Percentiles rank a stretch among this genome's conserved stretches.
phyloP scores from a whole-genome alignment of 1,284 basidiomycete genomes.

The Meripilus lineatus region DNA sequence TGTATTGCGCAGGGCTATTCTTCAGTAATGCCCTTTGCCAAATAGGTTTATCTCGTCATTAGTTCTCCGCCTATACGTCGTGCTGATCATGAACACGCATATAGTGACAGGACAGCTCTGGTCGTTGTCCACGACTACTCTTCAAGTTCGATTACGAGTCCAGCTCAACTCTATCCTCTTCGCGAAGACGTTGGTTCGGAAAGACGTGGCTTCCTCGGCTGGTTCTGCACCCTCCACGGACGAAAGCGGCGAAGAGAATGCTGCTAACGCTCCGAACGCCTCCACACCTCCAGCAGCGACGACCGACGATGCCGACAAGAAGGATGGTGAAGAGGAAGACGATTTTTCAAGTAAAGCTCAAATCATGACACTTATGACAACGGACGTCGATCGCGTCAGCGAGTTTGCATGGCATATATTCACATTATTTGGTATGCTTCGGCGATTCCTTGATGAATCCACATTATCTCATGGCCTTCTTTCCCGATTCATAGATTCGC shows the following conservation, averaged over 20 bases:
- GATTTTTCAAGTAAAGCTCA: slow-evolving; percentile 88
- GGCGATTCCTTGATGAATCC: too few relatives aligned
- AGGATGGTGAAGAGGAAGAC: slow-evolving; percentile 53
- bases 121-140: slow-evolving; percentile 66
- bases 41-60: slow-evolving; percentile 48
- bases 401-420: slow-evolving; percentile 83
- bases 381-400: slow-evolving; percentile 86
- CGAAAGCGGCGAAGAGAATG: slow-evolving; percentile 20
- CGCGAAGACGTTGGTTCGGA: slow-evolving; percentile 84
- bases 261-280: slow-evolving; percentile 9
- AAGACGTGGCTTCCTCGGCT: slow-evolving; percentile 73
- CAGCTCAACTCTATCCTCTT: slow-evolving; percentile 87
- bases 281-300: not conserved
- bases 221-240: slow-evolving; percentile 23
- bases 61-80: slow-evolving; percentile 5
- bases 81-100: not conserved
- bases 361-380: slow-evolving; percentile 85
- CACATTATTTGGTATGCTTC: slow-evolving; percentile 48
- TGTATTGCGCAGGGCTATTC: slow-evolving; percentile 69
- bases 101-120: slow-evolving; percentile 52
- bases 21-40: slow-evolving; percentile 56
- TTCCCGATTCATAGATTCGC: too few relatives aligned
- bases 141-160: slow-evolving; percentile 70
- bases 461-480: not conserved
- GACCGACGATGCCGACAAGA: slow-evolving; percentile 19